Percentiles rank a stretch among this genome's conserved stretches.
Evolutionary conservation across 2,329 filamentous ascomycete species (phyloP).

Genomic region (Ophiosphaerella herpotricha): DNA sequence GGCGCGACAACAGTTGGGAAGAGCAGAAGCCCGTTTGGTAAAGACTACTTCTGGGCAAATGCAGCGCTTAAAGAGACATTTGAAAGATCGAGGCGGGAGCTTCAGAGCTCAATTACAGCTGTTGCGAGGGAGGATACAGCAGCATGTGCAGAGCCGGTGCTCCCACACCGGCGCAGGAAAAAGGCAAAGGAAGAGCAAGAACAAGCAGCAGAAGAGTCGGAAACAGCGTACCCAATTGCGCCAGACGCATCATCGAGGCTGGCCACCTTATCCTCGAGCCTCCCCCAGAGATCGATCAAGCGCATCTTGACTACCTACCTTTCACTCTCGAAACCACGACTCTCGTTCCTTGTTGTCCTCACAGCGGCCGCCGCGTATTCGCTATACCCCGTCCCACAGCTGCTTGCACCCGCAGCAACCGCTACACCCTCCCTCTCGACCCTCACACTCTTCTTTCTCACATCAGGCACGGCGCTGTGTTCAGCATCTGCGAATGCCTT

Average conservation of each 20-base stretch:
- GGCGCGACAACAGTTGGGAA: constrained; percentile 36
- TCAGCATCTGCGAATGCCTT: constrained; percentile 90
- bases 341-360: constrained; percentile 88
- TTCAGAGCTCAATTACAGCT: constrained; percentile 37
- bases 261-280: constrained; percentile 60
- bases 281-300: constrained; percentile 61
- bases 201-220: constrained; percentile 21
- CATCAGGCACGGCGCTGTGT: constrained; percentile 83
- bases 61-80: constrained; percentile 39
- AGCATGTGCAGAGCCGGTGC: constrained; percentile 28
- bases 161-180: constrained; percentile 43
- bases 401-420: constrained; percentile 73
- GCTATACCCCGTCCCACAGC: constrained; percentile 86
- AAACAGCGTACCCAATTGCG: constrained; percentile 46
- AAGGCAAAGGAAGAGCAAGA: constrained; percentile 34
- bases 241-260: constrained; percentile 66
- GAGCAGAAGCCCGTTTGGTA: constrained; percentile 39
- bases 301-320: constrained; percentile 80
- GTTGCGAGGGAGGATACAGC: constrained; percentile 11
- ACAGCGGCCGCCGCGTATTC: constrained; percentile 90
- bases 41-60: constrained; percentile 48
- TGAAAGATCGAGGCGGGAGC: constrained; percentile 30
- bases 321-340: constrained; percentile 90
- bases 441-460: constrained; percentile 89
- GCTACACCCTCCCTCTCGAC: constrained; percentile 80